These are phyloP conservation scores for Amyloporia xantha DNA, from an alignment of 768 basidiomycete species.

Conservation along the genomic window DNA sequence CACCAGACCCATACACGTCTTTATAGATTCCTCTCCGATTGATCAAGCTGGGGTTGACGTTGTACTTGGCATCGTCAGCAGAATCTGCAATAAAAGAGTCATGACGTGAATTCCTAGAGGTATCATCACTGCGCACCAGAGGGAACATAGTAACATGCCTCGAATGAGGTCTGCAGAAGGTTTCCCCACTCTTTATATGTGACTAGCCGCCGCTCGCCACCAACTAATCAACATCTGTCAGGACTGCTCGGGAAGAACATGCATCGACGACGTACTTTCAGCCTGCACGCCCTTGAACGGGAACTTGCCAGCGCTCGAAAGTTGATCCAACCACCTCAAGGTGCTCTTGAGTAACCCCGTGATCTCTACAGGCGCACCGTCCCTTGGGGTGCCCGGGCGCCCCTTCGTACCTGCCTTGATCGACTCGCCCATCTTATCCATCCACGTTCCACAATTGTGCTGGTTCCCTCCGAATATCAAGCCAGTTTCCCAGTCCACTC, in stretches of 20 bases:
- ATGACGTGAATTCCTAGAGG: neutral
- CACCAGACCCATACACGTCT: slow-evolving; percentile 89
- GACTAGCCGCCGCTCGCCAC: slow-evolving; percentile 59
- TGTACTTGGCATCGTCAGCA: slow-evolving; percentile 62
- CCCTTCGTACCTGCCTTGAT: slow-evolving; percentile 90
- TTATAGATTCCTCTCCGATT: slow-evolving; percentile 97
- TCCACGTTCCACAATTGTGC: slow-evolving; percentile 91
- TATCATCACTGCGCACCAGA: slow-evolving; percentile 39
- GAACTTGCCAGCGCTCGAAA: slow-evolving; percentile 63
- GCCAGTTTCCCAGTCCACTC: slow-evolving; percentile 95
- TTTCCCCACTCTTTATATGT: slow-evolving; percentile 89
- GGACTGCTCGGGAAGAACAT: neutral
- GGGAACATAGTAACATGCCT: slow-evolving; percentile 88
- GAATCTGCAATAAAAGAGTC: slow-evolving; percentile 43
- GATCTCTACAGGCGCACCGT: slow-evolving; percentile 95
- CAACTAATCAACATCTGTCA: slow-evolving; percentile 39
- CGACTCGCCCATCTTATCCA: slow-evolving; percentile 99
- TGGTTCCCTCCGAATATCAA: slow-evolving; percentile 82
- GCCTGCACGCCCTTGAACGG: slow-evolving; percentile 88
- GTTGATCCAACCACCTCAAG: slow-evolving; percentile 75
- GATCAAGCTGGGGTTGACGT: slow-evolving; percentile 60
- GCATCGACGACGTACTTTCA: slow-evolving; percentile 44
- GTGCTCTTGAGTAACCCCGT: slow-evolving; percentile 91
- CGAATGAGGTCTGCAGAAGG: slow-evolving; percentile 82
- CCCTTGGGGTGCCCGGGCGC: slow-evolving; percentile 90